These are phyloP conservation scores for Fistulifera pelliculosa DNA, from an alignment of 108 stramenopile genomes.

Conservation along the genomic window DNA sequence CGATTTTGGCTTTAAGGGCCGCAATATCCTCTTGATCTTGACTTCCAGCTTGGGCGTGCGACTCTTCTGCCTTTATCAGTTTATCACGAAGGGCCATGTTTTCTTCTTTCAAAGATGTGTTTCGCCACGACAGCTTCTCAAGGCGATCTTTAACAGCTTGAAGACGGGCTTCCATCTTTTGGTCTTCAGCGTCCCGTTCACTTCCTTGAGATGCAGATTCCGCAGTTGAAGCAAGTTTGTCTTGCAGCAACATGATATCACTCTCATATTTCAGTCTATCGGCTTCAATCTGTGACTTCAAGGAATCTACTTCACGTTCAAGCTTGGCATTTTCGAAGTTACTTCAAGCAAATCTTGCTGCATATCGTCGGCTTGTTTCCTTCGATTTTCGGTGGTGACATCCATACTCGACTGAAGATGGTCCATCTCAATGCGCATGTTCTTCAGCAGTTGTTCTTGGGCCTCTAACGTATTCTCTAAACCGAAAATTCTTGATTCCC, in stretches of 20 bases:
- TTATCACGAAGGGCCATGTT: slow-evolving; percentile 52
- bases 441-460: slow-evolving; percentile 66
- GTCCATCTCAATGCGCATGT: slow-evolving; percentile 77
- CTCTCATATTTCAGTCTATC: slow-evolving; percentile 46
- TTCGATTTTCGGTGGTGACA: slow-evolving; percentile 38
- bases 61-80: slow-evolving; percentile 16
- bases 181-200: slow-evolving; percentile 6
- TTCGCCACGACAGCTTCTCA: slow-evolving; percentile 47
- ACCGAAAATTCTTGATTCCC: slow-evolving; percentile 57
- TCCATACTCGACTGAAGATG: slow-evolving; percentile 79
- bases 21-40: slow-evolving; percentile 5
- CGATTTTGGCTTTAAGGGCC: slow-evolving; percentile 1
- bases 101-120: slow-evolving; percentile 57
- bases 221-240: slow-evolving; percentile 29
- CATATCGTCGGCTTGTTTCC: slow-evolving; percentile 81
- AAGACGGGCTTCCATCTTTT: slow-evolving; percentile 37
- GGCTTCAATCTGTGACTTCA: slow-evolving; percentile 65
- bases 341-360: slow-evolving; percentile 71
- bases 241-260: slow-evolving; percentile 57
- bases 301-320: slow-evolving; percentile 55
- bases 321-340: slow-evolving; percentile 36
- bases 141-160: slow-evolving; percentile 57
- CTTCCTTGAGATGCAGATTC: slow-evolving; percentile 37
- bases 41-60: too few relatives aligned
- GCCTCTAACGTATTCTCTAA: slow-evolving; percentile 73